Base-by-base conservation (phyloP, 495 filamentous ascomycete species). In the Extremus antarcticus region DNA sequence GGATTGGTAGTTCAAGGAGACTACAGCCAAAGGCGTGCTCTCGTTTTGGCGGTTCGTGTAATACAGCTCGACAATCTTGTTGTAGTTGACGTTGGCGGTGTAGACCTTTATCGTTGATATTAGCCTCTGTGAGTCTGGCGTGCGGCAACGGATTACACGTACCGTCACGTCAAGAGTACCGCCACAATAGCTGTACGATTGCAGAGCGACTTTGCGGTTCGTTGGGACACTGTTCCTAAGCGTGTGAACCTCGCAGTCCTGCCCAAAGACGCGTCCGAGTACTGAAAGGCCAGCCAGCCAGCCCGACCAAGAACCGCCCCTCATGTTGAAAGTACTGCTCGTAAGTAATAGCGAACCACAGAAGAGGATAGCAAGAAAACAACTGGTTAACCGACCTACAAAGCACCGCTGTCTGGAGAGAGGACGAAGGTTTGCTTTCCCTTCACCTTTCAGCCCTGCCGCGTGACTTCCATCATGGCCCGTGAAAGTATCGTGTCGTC, bases 21-120 rank as follows among this genome's bases (percentile, higher is more conserved):
- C 22, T 10, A 55, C 53, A 17, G 46, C 51, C 9, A 61, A 46
- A 4, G 58, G 58, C 20, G 58, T 64, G 50, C 53, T 58, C 21
- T 55, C 47, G 40, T 54, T 54, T 55, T 56, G 43, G 15, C 45
- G 53, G 39, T 64, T 58, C 19, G 62, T 64, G 50, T 59, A 64
- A 45, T 58, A 64, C 13, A 64, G 49, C 3, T 21, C 56, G 13
- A 64, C 62, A 10, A 51, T 38, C 47, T 64, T 64, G 51, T 64
- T 46, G 46, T 62, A 64, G 43, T 59, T 43, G 17, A 64, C 16
- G 29, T 64, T 62, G 20, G 45, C 50, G 43, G 54, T 53, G 48
- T 62, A 63, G 29, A 35, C 29, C 29, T 35, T 35, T n/a, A n/a
- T n/a, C n/a, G n/a, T n/a, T n/a, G n/a, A n/a, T n/a, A n/a, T n/a